Base-by-base conservation (phyloP, 2,329 filamentous ascomycete genomes). In the Ploettnerulaceae sp. region DNA sequence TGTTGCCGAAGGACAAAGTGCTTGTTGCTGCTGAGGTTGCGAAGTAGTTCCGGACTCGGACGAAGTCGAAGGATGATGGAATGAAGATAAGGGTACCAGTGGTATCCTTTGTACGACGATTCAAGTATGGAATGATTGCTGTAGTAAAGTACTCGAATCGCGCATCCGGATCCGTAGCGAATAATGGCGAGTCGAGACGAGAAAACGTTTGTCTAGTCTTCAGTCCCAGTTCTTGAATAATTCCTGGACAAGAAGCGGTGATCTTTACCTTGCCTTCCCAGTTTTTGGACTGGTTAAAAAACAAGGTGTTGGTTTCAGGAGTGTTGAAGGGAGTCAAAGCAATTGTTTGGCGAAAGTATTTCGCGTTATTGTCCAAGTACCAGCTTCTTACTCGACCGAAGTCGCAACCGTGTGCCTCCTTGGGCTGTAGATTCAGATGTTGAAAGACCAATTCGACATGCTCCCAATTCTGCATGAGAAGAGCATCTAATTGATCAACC, bases 381-480 rank as follows among this genome's bases (percentile, higher is more conserved):
- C 89, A 97, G 54, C 75, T 81, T 40, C 90, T 79, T 5, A 97
- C 87, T 14, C 93, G 86, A 56, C 84, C 87, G 64, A 97, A 95
- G 70, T 98, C 93, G 61, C 89, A 95, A 55, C 86, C 90, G 66
- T 96, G 90, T 1, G 88, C 79, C 58, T 95, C 87, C 61, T 84
- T 88, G 28, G 93, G 91, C 60, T 95, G 88, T 17, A 86, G 74
- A 65, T 98, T 98, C 52, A 98, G 77, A 64, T 95, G 88, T 53
- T 88, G 82, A 61, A 97, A 90, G 58, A 96, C 86, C 64, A 86
- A 87, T 65, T 94, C 87, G 51, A 96, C 79, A 63, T 98, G 91
- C 61, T 96, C 89, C 90, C 91, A 97, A 65, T 95, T 97, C 66
- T 98, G 93, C 89, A 96, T 96, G 7, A 95, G 78, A 32, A 96